Evolutionary conservation across 2,329 filamentous ascomycete genomes (phyloP), one percentile per base, ranked within the genome.

Genomic region (Pestalotiopsis fici): DNA sequence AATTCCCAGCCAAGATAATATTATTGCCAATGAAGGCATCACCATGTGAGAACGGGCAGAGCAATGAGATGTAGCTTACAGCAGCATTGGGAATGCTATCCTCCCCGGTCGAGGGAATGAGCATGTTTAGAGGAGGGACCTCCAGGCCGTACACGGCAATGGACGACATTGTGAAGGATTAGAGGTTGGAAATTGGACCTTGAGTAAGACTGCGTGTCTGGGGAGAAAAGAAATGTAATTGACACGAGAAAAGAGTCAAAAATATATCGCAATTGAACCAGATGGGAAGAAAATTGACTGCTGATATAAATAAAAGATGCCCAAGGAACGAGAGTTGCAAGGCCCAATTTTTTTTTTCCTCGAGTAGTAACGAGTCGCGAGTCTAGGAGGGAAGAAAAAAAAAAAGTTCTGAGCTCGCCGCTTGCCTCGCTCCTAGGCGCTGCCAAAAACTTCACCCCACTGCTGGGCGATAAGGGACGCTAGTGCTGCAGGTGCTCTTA

Each of bases 71-170:
- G 66, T 69, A 64, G 88, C 92, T 86, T 86, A 97, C 94, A 80
- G 93, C 93, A 69, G 94, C 93, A 78, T 74, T 70, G 11, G 93
- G 93, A 76, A 95, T 91, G 73, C 70, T 72, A 21, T 77, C 75
- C 66, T 95, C 90, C 71, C 90, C 87, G 71, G 90, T 85, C 67
- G 93, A 94, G 72, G 93, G 91, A 75, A 98, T 90, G 80, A 96
- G 85, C 79, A 94, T 85, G 82, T 93, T 93, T 78, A 92, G 93
- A 74, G 93, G 87, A 74, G 94, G 94, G 82, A 98, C 93, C 86
- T 94, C 91, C 74, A 98, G 91, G 83, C 95, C 94, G 80, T 96
- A 99, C 79, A 98, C 87, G 80, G 93, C 93, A 81, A 96, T 92
- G 71, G 85, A 79, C 80, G 87, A 83, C 88, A 90, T 90, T 73